phyloP scores from a whole-genome alignment of 805 yeast genomes.

The Saccharomycopsis schoenii region DNA sequence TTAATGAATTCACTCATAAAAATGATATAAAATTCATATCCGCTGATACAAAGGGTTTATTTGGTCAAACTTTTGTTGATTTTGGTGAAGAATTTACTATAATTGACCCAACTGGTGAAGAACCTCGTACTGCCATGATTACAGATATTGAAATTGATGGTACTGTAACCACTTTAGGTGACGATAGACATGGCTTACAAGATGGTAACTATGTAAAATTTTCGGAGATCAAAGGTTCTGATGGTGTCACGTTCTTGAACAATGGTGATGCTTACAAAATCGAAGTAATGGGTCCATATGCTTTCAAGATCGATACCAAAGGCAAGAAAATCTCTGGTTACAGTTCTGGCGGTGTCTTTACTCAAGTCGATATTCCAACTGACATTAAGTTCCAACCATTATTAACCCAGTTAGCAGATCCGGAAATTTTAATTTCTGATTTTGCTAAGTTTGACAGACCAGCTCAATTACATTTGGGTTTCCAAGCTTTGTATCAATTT shows the following conservation, averaged over 20 bases:
- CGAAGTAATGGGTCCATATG: constrained; percentile 89
- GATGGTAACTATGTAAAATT: constrained; percentile 88
- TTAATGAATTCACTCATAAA: constrained; percentile 67
- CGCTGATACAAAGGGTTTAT: constrained; percentile 77
- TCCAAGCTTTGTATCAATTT: constrained; percentile 80
- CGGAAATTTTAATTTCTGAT: constrained; percentile 76
- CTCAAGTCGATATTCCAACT: constrained; percentile 82
- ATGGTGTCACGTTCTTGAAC: constrained; percentile 48
- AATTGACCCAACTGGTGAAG: constrained; percentile 86
- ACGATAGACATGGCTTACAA: constrained; percentile 84
- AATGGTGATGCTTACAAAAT: constrained; percentile 66
- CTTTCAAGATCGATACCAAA: constrained; percentile 55
- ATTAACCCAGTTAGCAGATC: constrained; percentile 53
- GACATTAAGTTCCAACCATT: constrained; percentile 54
- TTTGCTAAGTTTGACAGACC: constrained; percentile 94
- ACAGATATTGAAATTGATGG: constrained; percentile 84
- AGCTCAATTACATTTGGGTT: constrained; percentile 80
- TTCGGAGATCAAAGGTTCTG: constrained; percentile 65
- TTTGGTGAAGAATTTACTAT: constrained; percentile 76
- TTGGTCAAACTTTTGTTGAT: constrained; percentile 84
- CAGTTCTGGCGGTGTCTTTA: constrained; percentile 77
- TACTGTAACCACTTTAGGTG: constrained; percentile 88
- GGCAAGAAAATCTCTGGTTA: constrained; percentile 51
- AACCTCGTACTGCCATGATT: constrained; percentile 76
- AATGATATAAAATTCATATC: constrained; percentile 70